A percentile compares a stretch with the other conserved stretches of the same genome.
Evolutionary conservation across 176 grass and related monocot genomes (phyloP).

Genomic region (Raddia guianensis): DNA sequence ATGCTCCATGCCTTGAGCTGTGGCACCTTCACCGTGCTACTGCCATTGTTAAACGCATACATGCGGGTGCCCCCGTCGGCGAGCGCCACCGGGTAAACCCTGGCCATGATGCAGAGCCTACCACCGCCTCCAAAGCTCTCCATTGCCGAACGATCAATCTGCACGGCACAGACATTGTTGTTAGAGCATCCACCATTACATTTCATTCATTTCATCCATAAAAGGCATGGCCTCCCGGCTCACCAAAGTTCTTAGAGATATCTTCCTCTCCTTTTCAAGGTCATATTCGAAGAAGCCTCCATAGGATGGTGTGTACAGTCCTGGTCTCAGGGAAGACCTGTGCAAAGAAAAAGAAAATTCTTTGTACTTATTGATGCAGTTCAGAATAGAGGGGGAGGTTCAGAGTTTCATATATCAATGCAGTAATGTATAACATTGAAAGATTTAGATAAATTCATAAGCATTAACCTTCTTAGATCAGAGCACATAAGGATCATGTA

Average conservation of each 20-base stretch:
- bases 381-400: background rate
- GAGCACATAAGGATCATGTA: constrained; percentile 74
- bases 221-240: background rate
- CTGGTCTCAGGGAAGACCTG: constrained; percentile 73
- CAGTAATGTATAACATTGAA: background rate
- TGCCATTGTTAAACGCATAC: constrained; percentile 78
- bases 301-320: constrained; percentile 67
- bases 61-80: constrained; percentile 34
- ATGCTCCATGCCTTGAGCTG: constrained; percentile 77
- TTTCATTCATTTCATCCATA: constrained; percentile 17
- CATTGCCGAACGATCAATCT: constrained; percentile 81
- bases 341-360: background rate
- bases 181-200: background rate
- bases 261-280: constrained; percentile 54
- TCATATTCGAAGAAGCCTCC: constrained; percentile 75
- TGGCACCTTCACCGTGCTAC: constrained; percentile 36
- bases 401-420: background rate
- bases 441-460: background rate
- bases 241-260: constrained; percentile 88
- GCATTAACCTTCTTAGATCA: constrained; percentile 66
- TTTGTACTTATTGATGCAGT: background rate
- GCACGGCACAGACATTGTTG: background rate
- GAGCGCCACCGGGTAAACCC: constrained; percentile 61
- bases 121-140: constrained; percentile 82
- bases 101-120: constrained; percentile 68